phyloP scores from a whole-genome alignment of 352 stramenopile genomes.

The Globisporangium ultimum region DNA sequence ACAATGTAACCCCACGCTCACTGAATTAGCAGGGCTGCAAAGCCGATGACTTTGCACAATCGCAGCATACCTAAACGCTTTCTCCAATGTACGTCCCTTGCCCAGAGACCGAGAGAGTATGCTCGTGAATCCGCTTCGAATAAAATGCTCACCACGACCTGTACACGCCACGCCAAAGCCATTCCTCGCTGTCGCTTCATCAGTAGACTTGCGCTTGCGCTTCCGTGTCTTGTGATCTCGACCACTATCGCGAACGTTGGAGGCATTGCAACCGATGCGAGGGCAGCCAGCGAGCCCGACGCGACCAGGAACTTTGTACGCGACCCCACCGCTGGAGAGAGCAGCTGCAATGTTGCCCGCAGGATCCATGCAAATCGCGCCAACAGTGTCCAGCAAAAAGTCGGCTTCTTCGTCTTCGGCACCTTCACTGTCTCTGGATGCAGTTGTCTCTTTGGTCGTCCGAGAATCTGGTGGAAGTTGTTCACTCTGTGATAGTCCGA shows the following conservation, averaged over 20 bases:
- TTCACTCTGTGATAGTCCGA: neutral
- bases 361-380: constrained; percentile 53
- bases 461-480: neutral
- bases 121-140: constrained; percentile 38
- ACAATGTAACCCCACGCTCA: neutral
- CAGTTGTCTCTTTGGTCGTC: neutral
- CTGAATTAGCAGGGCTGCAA: too few species aligned
- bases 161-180: constrained; percentile 53
- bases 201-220: constrained; percentile 1
- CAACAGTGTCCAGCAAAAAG: constrained; percentile 52
- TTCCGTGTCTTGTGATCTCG: constrained; percentile 8
- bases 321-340: constrained; percentile 63
- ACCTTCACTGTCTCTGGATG: neutral
- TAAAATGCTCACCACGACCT: constrained; percentile 67
- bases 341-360: constrained; percentile 50
- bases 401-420: constrained; percentile 9
- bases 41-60: too few species aligned
- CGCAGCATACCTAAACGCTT: constrained; percentile 15
- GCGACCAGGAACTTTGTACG: constrained; percentile 62
- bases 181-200: constrained; percentile 15
- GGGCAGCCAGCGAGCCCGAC: constrained; percentile 66
- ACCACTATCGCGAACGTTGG: constrained; percentile 18
- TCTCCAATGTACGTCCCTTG: constrained; percentile 25
- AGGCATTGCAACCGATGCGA: constrained; percentile 50
- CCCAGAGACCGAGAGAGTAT: constrained; percentile 26